A percentile compares a stretch with the other conserved stretches of the same genome.
phyloP scores from a whole-genome alignment of 805 yeast genomes.

The Saccharomycopsis capsularis region DNA sequence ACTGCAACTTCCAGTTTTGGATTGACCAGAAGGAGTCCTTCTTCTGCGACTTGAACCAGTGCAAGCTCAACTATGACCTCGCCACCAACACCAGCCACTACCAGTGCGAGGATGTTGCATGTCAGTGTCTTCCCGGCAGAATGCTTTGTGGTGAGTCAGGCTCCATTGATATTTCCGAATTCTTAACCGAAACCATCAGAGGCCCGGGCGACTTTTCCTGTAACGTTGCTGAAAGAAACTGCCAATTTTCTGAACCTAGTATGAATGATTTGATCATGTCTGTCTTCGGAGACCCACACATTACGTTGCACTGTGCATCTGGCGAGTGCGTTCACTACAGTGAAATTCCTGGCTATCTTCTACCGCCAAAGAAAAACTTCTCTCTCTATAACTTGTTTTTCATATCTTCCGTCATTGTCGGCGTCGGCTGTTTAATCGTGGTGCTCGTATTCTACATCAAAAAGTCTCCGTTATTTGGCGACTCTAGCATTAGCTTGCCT shows the following conservation, averaged over 20 bases:
- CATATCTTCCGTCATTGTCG: slow-evolving; percentile 37
- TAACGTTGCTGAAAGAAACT: slow-evolving; percentile 51
- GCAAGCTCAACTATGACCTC: slow-evolving; percentile 63
- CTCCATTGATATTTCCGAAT: slow-evolving; percentile 90
- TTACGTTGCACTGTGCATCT: slow-evolving; percentile 70
- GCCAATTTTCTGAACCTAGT: slow-evolving; percentile 87
- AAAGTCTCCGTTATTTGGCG: slow-evolving; percentile 53
- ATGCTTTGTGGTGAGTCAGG: slow-evolving; percentile 94
- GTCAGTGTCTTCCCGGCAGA: slow-evolving; percentile 85
- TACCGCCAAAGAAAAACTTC: slow-evolving; percentile 45
- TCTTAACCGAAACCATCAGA: slow-evolving; percentile 75
- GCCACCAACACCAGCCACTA: slow-evolving; percentile 63
- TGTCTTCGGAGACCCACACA: slow-evolving; percentile 92
- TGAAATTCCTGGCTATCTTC: slow-evolving; percentile 83
- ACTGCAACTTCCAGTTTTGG: slow-evolving; percentile 94
- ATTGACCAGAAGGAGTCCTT: slow-evolving; percentile 85
- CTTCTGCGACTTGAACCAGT: slow-evolving; percentile 74
- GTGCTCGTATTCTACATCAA: slow-evolving; percentile 43
- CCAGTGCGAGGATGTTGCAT: slow-evolving; percentile 68
- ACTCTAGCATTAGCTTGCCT: slow-evolving; percentile 23
- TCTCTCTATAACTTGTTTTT: slow-evolving; percentile 41
- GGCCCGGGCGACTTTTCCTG: slow-evolving; percentile 95
- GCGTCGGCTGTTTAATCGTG: slow-evolving; percentile 32
- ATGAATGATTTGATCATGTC: slow-evolving; percentile 88
- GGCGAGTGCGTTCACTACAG: slow-evolving; percentile 92